phyloP scores from a whole-genome alignment of 805 yeast species.

The Barnettozyma wickerhamii region DNA sequence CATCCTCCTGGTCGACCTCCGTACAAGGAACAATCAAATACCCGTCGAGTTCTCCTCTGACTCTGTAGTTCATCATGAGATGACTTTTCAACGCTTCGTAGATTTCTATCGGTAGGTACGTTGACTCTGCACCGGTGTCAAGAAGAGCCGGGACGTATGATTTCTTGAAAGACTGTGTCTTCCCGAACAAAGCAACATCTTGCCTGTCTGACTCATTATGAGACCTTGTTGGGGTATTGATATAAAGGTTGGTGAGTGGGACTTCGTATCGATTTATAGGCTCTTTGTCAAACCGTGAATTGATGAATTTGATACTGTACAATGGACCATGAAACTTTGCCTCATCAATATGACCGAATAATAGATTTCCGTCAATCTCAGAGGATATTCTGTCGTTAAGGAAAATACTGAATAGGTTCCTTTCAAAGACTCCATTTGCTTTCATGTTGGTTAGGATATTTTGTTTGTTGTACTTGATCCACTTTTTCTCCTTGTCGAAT shows the following conservation, averaged over 20 bases:
- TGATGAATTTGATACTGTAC: constrained; percentile 29
- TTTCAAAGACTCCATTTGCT: constrained; percentile 4
- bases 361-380: constrained; percentile 18
- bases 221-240: background rate
- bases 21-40: constrained; percentile 6
- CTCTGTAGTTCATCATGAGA: constrained; percentile 1
- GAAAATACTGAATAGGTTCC: constrained; percentile 19
- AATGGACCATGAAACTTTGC: constrained; percentile 34
- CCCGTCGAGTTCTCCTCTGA: background rate
- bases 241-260: constrained; percentile 10
- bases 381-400: constrained; percentile 7
- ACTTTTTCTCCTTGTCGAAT: background rate
- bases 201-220: background rate
- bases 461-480: constrained; percentile 4
- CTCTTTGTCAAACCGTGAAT: background rate
- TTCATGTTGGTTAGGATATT: constrained; percentile 13
- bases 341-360: constrained; percentile 39
- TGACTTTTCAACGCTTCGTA: constrained; percentile 4
- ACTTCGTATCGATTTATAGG: constrained; percentile 15
- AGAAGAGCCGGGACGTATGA: constrained; percentile 12
- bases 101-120: constrained; percentile 17
- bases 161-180: constrained; percentile 2
- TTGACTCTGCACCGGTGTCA: constrained; percentile 21
- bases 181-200: constrained; percentile 6
- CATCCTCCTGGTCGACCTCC: background rate